These are phyloP conservation scores for Salix udensis DNA, from an alignment of 345 rosid species.

Conservation along the genomic window DNA sequence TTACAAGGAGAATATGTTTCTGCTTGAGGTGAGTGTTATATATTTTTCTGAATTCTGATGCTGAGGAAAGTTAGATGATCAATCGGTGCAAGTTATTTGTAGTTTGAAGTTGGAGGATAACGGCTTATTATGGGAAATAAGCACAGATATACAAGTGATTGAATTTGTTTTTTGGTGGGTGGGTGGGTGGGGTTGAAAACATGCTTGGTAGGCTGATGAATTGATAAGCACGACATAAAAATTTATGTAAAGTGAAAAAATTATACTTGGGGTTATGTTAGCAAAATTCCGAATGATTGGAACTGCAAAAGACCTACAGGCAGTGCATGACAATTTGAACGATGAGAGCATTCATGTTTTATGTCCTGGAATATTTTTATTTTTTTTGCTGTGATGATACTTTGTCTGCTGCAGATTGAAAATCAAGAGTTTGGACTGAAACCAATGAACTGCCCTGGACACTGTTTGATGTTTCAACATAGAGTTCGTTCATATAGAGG, in stretches of 20 bases:
- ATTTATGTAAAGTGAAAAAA: too few species aligned
- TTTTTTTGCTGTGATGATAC: not conserved
- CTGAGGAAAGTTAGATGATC: not conserved
- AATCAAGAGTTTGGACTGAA: constrained; percentile 94
- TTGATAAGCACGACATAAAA: not conserved
- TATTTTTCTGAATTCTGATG: not conserved
- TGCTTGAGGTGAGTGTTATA: constrained; percentile 64
- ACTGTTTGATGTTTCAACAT: constrained; percentile 90
- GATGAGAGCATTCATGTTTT: not conserved
- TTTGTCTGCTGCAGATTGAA: constrained; percentile 56
- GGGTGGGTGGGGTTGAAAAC: not conserved
- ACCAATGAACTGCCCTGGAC: constrained; percentile 98
- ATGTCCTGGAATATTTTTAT: not conserved
- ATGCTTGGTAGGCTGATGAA: not conserved
- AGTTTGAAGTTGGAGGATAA: not conserved
- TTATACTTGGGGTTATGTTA: not conserved
- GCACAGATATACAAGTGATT: not conserved
- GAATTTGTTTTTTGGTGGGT: too few species aligned
- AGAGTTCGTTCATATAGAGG: constrained; percentile 92
- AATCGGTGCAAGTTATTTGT: not conserved
- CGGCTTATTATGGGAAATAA: not conserved
- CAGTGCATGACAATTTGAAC: not conserved
- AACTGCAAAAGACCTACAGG: not conserved
- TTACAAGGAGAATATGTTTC: constrained; percentile 95
- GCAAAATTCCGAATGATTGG: not conserved